Evolutionary conservation across 2,329 filamentous ascomycete genomes (phyloP).

Genomic region (Monilinia polystroma): DNA sequence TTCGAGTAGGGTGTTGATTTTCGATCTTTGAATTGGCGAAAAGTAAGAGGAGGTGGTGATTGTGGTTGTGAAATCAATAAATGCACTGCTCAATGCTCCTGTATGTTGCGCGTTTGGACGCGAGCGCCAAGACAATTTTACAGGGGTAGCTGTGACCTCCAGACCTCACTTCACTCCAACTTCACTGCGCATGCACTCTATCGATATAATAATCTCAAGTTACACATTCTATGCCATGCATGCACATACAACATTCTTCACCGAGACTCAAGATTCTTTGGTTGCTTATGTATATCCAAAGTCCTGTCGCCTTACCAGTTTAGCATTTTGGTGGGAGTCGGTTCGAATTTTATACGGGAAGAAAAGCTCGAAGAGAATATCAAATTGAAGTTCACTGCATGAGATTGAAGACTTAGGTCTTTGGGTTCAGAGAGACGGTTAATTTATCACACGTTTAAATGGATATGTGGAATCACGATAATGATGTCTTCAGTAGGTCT

Average conservation of each 20-base stretch:
- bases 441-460: no score
- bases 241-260: background rate
- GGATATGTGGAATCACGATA: no score
- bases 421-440: no score
- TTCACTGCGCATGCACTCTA: background rate
- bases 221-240: no score
- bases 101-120: conserved; percentile 18
- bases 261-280: no score
- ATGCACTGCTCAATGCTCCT: conserved; percentile 1
- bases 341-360: no score
- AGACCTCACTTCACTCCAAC: conserved; percentile 2
- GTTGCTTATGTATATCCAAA: background rate
- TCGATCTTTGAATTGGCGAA: conserved; percentile 9
- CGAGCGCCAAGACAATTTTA: conserved; percentile 23
- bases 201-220: background rate
- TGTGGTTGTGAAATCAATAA: conserved; percentile 14
- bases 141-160: conserved; percentile 21
- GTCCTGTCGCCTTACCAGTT: background rate
- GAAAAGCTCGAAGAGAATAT: no score
- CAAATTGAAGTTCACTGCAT: no score
- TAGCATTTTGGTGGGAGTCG: no score
- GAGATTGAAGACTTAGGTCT: no score
- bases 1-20: background rate
- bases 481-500: no score
- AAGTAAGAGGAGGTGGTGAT: background rate